These are phyloP conservation scores for Leccinum fuscescens DNA, from an alignment of 1,284 basidiomycete genomes.

Conservation along the genomic window DNA sequence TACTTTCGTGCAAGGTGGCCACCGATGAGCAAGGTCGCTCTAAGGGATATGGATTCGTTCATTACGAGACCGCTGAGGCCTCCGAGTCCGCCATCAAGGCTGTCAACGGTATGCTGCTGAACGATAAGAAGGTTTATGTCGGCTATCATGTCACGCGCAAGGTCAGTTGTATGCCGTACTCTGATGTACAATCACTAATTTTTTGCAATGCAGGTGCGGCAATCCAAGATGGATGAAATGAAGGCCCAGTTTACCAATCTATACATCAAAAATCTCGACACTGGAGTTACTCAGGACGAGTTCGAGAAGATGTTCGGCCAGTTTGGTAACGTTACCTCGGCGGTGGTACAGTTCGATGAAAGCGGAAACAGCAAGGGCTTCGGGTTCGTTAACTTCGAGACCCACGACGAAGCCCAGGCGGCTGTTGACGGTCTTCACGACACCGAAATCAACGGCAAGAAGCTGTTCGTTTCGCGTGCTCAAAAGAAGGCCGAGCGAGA, in stretches of 20 bases:
- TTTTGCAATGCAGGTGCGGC: conserved; percentile 66
- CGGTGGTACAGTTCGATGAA: conserved; percentile 79
- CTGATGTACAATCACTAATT: neutral
- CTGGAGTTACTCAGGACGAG: conserved; percentile 83
- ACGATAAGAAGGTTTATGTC: conserved; percentile 99
- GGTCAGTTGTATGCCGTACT: conserved; percentile 43
- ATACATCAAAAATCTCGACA: conserved; percentile 96
- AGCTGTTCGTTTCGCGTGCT: conserved; percentile 94
- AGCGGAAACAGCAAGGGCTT: conserved; percentile 94
- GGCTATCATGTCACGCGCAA: conserved; percentile 98
- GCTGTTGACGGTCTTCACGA: conserved; percentile 94
- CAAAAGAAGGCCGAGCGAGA: conserved; percentile 99
- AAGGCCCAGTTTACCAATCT: conserved; percentile 97
- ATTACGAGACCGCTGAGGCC: conserved; percentile 98
- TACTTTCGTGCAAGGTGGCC: conserved; percentile 99
- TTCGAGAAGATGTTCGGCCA: conserved; percentile 82
- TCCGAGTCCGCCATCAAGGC: conserved; percentile 96
- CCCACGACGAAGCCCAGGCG: conserved; percentile 87
- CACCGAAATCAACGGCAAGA: conserved; percentile 82
- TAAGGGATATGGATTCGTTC: conserved; percentile 97
- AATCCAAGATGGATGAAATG: conserved; percentile 98
- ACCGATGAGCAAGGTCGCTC: conserved; percentile 91
- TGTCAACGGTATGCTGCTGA: conserved; percentile 98
- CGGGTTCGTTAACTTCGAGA: conserved; percentile 96
- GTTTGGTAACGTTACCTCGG: conserved; percentile 89